Conservation (phyloP, 352 stramenopile genomes). For the Globisporangium heterothallicum region DNA sequence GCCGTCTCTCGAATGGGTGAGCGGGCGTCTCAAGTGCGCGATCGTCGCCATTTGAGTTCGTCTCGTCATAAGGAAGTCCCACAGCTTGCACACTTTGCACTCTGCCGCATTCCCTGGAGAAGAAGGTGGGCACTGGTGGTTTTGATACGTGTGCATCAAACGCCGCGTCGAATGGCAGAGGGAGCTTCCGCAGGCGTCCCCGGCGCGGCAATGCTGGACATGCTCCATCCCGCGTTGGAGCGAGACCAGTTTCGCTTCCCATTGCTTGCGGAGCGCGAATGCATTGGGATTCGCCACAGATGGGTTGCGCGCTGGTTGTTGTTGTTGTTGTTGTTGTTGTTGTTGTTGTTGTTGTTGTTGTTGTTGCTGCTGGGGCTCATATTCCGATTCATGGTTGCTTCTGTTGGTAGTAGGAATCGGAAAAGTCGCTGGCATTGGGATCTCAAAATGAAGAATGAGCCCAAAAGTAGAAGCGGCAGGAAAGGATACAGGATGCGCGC, state of each 20-base stretch:
- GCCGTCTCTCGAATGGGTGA: constrained; percentile 3
- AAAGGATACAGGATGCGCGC: too few relatives aligned
- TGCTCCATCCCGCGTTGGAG: constrained; percentile 66
- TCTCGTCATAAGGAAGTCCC: constrained; percentile 46
- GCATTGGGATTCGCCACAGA: neutral
- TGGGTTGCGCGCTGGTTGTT: neutral
- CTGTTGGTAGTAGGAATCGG: constrained; percentile 7
- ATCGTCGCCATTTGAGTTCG: constrained; percentile 16
- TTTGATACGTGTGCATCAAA: constrained; percentile 60
- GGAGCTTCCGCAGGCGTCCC: constrained; percentile 55
- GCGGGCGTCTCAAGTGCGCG: constrained; percentile 11
- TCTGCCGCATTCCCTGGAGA: constrained; percentile 15
- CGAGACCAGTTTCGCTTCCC: constrained; percentile 51
- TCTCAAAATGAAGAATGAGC: constrained; percentile 11
- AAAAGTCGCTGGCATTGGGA: constrained; percentile 9
- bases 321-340: neutral
- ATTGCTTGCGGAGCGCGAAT: constrained; percentile 48
- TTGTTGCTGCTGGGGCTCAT: constrained; percentile 1
- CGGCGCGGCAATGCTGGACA: constrained; percentile 42
- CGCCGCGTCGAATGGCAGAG: constrained; percentile 68
- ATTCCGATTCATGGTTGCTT: constrained; percentile 2
- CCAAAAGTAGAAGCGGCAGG: too few relatives aligned
- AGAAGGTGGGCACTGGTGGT: constrained; percentile 42
- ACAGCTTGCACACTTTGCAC: constrained; percentile 79
- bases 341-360: too few relatives aligned